These are phyloP conservation scores for Rhodosorus marinus DNA, from an alignment of 23 red algal species.

Conservation along the genomic window DNA sequence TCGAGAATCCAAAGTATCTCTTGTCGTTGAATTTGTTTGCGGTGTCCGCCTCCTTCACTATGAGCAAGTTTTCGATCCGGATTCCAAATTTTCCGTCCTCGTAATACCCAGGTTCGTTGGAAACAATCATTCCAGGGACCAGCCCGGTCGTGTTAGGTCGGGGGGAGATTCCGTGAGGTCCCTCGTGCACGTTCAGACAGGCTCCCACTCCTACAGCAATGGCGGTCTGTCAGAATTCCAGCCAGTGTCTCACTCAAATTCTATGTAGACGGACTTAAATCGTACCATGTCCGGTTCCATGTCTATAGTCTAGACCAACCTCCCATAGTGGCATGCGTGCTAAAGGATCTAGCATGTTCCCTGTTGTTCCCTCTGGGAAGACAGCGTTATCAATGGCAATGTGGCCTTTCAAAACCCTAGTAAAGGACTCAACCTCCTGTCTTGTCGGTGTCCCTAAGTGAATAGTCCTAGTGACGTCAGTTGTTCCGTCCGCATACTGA, in stretches of 20 bases:
- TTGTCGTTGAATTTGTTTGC: conserved; percentile 8
- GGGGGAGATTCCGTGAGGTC: conserved; percentile 74
- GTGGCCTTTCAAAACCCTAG: conserved; percentile 78
- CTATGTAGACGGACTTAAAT: too few species aligned
- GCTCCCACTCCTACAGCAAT: too few species aligned
- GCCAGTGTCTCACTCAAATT: too few species aligned
- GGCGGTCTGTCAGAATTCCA: too few species aligned
- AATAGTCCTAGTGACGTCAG: conserved; percentile 86
- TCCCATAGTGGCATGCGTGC: conserved; percentile 66
- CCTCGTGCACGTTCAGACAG: conserved; percentile 90
- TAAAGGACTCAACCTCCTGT: conserved; percentile 77
- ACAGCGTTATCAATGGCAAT: conserved; percentile 62
- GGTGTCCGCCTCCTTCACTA: conserved; percentile 10
- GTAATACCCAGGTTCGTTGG: conserved; percentile 97
- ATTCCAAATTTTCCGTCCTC: conserved; percentile 93
- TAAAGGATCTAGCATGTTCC: conserved; percentile 64
- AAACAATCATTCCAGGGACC: conserved; percentile 66
- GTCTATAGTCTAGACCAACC: conserved; percentile 76
- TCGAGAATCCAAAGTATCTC: conserved; percentile 37
- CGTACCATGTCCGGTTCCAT: conserved; percentile 97
- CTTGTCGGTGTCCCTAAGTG: conserved; percentile 53
- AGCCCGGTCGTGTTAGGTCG: conserved; percentile 45
- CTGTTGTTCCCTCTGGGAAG: conserved; percentile 77
- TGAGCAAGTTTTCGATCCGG: conserved; percentile 80
- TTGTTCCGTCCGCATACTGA: conserved; percentile 92